phyloP scores from a whole-genome alignment of 768 basidiomycete species.

The Termitomyces sp. region DNA sequence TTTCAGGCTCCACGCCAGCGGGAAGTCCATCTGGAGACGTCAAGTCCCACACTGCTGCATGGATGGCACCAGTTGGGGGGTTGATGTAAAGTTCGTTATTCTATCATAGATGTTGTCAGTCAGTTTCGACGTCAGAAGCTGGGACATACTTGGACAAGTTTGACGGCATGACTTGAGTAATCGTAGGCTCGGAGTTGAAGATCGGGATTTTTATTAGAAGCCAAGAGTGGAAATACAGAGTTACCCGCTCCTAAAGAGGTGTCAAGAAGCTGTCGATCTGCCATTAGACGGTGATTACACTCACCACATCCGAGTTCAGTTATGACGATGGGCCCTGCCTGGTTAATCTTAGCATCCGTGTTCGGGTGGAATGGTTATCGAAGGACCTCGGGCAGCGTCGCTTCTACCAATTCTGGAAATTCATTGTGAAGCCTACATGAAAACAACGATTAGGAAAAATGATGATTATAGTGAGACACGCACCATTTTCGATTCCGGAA shows the following conservation, averaged over 20 bases:
- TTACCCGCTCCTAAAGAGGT: conserved; percentile 79
- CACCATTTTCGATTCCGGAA: conserved; percentile 94
- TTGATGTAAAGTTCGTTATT: conserved; percentile 65
- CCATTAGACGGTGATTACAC: conserved; percentile 14
- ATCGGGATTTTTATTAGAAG: conserved; percentile 77
- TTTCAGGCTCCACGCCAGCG: conserved; percentile 53
- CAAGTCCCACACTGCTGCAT: conserved; percentile 89
- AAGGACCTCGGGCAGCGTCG: conserved; percentile 60
- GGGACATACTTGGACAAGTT: conserved; percentile 72
- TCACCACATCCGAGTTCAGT: conserved; percentile 91
- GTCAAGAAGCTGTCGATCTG: background rate
- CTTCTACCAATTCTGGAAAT: conserved; percentile 82
- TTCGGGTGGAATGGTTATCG: conserved; percentile 1
- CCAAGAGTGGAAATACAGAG: conserved; percentile 84
- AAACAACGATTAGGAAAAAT: background rate
- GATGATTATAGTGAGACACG: background rate
- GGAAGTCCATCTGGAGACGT: conserved; percentile 63
- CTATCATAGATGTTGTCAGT: conserved; percentile 32
- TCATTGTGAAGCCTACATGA: conserved; percentile 79
- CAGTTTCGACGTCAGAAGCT: background rate
- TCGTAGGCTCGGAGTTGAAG: conserved; percentile 82
- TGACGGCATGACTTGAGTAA: conserved; percentile 85
- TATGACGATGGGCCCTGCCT: conserved; percentile 78
- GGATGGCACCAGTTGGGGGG: conserved; percentile 67
- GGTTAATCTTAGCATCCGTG: conserved; percentile 12